phyloP scores from a whole-genome alignment of 371 early-diverging fungal species.

The Rhizopus stolonifer region DNA sequence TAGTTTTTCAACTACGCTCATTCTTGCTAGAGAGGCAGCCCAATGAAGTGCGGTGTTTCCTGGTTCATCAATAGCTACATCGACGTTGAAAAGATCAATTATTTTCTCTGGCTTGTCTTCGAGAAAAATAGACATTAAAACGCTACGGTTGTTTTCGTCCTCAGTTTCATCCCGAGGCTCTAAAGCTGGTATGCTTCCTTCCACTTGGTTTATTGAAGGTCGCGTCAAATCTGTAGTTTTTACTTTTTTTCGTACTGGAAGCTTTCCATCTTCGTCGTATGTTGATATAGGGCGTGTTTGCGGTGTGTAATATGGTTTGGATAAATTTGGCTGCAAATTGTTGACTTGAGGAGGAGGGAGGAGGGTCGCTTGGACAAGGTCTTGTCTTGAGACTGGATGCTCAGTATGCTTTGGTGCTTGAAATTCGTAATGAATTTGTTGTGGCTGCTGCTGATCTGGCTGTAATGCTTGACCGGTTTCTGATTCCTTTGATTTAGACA shows the following conservation, averaged over 20 bases:
- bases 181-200: not conserved
- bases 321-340: not conserved
- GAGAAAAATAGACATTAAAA: slow-evolving; percentile 76
- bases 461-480: not conserved
- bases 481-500: not conserved
- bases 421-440: not conserved
- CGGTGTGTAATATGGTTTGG: not conserved
- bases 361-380: not conserved
- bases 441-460: not conserved
- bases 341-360: too few species aligned
- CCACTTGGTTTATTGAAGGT: not conserved
- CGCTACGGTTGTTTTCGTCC: slow-evolving; percentile 60
- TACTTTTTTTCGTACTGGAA: slow-evolving; percentile 15
- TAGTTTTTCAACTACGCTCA: slow-evolving; percentile 64
- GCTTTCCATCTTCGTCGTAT: not conserved
- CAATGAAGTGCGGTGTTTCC: slow-evolving; percentile 85
- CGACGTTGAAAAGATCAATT: slow-evolving; percentile 65
- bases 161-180: not conserved
- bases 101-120: slow-evolving; percentile 59
- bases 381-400: not conserved
- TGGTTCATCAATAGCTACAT: slow-evolving; percentile 77
- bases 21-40: slow-evolving; percentile 81
- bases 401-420: not conserved
- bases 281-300: slow-evolving; percentile 4
- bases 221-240: slow-evolving; percentile 2